phyloP scores from a whole-genome alignment of 2,329 filamentous ascomycete genomes.

The Neofusicoccum cordaticola region DNA sequence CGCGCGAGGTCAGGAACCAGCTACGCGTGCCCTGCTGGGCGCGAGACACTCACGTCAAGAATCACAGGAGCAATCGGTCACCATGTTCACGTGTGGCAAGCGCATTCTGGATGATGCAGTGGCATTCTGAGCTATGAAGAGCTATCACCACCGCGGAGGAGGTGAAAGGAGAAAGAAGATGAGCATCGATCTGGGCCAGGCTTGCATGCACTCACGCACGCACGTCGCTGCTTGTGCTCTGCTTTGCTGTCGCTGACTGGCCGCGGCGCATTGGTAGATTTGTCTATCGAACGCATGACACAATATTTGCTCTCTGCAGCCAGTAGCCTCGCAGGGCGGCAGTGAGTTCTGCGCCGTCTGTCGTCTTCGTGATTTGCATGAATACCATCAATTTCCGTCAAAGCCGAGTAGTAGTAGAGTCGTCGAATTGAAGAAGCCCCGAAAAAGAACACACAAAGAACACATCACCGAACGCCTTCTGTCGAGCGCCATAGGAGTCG shows the following conservation, averaged over 20 bases:
- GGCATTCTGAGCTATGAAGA: neutral
- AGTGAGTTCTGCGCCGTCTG: neutral
- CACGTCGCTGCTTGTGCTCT: neutral
- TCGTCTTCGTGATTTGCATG: neutral
- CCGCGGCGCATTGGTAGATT: neutral
- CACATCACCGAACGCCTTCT: conserved; percentile 29
- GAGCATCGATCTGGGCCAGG: neutral
- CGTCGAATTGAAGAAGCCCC: conserved; percentile 7
- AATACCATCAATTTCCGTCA: conserved; percentile 13
- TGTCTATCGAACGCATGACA: neutral
- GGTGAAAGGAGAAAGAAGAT: neutral
- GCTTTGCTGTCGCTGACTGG: neutral
- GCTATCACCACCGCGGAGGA: neutral
- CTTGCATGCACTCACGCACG: neutral
- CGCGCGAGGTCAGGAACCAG: neutral
- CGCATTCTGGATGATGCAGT: neutral
- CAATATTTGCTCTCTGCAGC: neutral
- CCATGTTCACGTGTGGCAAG: neutral
- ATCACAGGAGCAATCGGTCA: neutral
- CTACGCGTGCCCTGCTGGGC: neutral
- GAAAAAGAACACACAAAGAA: conserved; percentile 22
- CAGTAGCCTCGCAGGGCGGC: neutral
- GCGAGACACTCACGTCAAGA: neutral
- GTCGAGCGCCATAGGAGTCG: conserved; percentile 14
- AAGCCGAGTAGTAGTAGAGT: neutral